Percentiles rank a stretch among this genome's conserved stretches.
Evolutionary conservation across 2,329 filamentous ascomycete genomes (phyloP).

Genomic region (Daldinia sp.): DNA sequence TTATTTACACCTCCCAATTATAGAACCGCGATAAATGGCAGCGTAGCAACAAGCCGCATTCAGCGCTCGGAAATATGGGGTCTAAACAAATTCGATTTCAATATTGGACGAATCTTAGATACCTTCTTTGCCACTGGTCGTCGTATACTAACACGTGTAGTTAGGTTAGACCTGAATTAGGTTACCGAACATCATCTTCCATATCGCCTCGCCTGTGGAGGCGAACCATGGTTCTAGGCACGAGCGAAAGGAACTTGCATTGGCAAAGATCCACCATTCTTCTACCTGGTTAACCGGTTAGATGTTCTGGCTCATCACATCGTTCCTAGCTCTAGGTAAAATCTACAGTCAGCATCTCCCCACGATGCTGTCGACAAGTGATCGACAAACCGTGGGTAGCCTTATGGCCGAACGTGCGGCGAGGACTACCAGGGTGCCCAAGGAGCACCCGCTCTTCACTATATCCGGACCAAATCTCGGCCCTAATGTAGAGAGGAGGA

Average conservation of each 20-base stretch:
- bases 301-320: background rate
- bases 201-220: constrained; percentile 28
- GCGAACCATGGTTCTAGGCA: constrained; percentile 21
- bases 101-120: constrained; percentile 14
- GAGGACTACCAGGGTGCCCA: constrained; percentile 28
- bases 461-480: constrained; percentile 45
- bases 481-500: constrained; percentile 40
- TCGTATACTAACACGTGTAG: constrained; percentile 26
- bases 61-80: constrained; percentile 34
- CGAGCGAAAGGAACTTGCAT: constrained; percentile 18
- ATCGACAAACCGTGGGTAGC: constrained; percentile 24
- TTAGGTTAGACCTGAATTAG: constrained; percentile 25
- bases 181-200: constrained; percentile 24
- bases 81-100: constrained; percentile 19
- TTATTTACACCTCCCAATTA: constrained; percentile 49
- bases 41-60: constrained; percentile 39
- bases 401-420: constrained; percentile 26
- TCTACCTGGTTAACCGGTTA: constrained; percentile 7
- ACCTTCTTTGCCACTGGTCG: constrained; percentile 30
- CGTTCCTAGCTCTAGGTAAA: background rate
- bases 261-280: background rate
- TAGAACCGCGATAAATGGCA: constrained; percentile 45
- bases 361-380: constrained; percentile 11
- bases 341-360: background rate
- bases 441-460: constrained; percentile 32